Percentiles rank a stretch among this genome's conserved stretches.
Evolutionary conservation across 1,284 basidiomycete species (phyloP).

Genomic region (Heterobasidion irregulare): DNA sequence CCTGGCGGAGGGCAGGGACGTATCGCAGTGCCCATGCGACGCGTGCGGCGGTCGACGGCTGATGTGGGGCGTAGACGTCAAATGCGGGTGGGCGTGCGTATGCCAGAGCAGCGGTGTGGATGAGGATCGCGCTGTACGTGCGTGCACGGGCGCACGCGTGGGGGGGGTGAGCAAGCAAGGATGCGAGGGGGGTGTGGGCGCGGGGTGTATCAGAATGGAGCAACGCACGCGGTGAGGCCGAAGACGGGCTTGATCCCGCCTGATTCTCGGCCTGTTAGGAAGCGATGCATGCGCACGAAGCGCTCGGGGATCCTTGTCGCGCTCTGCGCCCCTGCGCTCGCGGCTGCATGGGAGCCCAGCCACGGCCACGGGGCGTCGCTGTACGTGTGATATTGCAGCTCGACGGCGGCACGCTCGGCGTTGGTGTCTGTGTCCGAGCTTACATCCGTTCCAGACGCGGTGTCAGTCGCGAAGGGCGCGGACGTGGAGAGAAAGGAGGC

Average conservation of each 20-base stretch:
- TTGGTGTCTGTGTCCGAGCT: slow-evolving; percentile 7
- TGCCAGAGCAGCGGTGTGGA: slow-evolving; percentile 59
- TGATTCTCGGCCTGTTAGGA: slow-evolving; percentile 75
- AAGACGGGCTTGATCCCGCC: slow-evolving; percentile 78
- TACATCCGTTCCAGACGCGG: background rate
- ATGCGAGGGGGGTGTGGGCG: background rate
- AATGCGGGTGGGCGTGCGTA: slow-evolving; percentile 61
- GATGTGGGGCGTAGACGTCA: slow-evolving; percentile 45
- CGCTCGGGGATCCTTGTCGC: slow-evolving; percentile 12
- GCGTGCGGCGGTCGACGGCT: slow-evolving; percentile 44
- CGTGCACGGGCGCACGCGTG: background rate
- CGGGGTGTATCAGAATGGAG: background rate
- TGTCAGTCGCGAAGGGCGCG: slow-evolving; percentile 19
- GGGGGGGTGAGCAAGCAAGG: background rate
- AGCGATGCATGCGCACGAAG: slow-evolving; percentile 57
- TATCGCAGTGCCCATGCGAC: slow-evolving; percentile 51
- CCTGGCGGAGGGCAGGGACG: slow-evolving; percentile 36
- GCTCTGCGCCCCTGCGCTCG: slow-evolving; percentile 16
- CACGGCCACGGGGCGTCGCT: slow-evolving; percentile 48
- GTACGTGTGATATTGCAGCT: slow-evolving; percentile 58
- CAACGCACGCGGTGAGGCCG: slow-evolving; percentile 70
- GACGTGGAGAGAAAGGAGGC: slow-evolving; percentile 63
- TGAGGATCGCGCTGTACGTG: slow-evolving; percentile 54
- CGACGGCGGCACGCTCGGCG: slow-evolving; percentile 42
- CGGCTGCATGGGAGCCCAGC: slow-evolving; percentile 15